These are phyloP conservation scores for Elaeagnus macrophylla DNA, from an alignment of 306 rosid genomes.

Conservation along the genomic window DNA sequence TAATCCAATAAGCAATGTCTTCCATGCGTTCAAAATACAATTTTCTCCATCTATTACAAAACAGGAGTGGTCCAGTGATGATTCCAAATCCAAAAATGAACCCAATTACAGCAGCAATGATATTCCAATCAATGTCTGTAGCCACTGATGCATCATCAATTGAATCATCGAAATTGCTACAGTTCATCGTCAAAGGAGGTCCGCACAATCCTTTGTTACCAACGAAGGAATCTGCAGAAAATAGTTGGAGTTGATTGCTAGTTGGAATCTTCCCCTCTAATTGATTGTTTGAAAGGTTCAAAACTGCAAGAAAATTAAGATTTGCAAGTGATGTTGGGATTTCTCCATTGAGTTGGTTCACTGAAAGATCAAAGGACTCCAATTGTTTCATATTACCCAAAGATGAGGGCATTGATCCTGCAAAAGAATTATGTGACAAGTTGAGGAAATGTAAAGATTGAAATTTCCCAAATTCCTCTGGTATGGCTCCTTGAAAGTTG, in stretches of 20 bases:
- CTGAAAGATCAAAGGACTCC: neutral
- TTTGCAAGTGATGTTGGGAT: neutral
- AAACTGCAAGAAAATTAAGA: neutral
- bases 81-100: constrained; percentile 1
- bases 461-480: neutral
- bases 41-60: too few species aligned
- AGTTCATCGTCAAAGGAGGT: neutral
- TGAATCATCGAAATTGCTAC: too few species aligned
- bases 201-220: neutral
- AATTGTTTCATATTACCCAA: neutral
- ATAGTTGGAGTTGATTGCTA: neutral
- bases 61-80: neutral
- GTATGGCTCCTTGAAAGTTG: neutral
- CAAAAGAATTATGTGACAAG: too few species aligned
- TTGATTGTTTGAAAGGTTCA: neutral
- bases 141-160: too few species aligned
- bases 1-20: neutral
- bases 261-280: neutral
- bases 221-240: neutral
- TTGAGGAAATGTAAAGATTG: neutral
- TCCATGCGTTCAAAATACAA: too few species aligned
- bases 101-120: neutral
- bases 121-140: neutral
- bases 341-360: neutral
- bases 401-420: neutral